Evolutionary conservation across 2,329 filamentous ascomycete genomes (phyloP), one percentile per base, ranked within the genome.

Genomic region (Dothideomycetes sp.): DNA sequence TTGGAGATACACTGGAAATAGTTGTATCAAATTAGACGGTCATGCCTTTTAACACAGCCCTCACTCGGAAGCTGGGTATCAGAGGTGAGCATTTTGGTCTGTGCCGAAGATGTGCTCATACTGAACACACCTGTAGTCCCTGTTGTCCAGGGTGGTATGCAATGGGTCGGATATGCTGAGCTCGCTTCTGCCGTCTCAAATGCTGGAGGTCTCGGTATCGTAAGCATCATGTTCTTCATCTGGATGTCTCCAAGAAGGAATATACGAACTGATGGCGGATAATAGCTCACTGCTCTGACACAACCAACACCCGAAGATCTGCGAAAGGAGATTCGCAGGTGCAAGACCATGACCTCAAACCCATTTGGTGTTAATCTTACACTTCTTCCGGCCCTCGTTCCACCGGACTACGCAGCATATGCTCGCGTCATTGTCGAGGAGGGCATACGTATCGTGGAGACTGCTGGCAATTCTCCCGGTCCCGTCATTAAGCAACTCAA

Each of bases 341-440:
- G 85, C 71, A 81, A 79, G 51, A 76, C 71, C 48, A 77, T 96
- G 69, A 91, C 84, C 42, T 69, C 70, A 46, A 73, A 77, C 48
- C 84, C 84, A 14, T 96, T 98, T 62, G 91, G 74, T 55, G 89
- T 96, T 53, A 98, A 98, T 67, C 76, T 96, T 51, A 98, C 91
- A 7, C 80, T 96, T 46, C 80, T 96, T 34, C 91, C 91, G 19
- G 75, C 88, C 41, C 75, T 96, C 52, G 80, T 86, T 8, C 86
- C 91, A 5, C 91, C 91, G 4, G 81, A 96, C 71, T 98, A 98
- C 62, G 75, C 68, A 46, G 89, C 85, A 45, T 98, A 94, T 65
- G 86, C 89, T 19, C 84, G 85, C 63, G 84, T 88, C 39, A 79
- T 93, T 56, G 88, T 98, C 56, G 88, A 95, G 57, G 88, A 95